Conservation (phyloP, 441 rosid species). For the Kokia cookei region DNA sequence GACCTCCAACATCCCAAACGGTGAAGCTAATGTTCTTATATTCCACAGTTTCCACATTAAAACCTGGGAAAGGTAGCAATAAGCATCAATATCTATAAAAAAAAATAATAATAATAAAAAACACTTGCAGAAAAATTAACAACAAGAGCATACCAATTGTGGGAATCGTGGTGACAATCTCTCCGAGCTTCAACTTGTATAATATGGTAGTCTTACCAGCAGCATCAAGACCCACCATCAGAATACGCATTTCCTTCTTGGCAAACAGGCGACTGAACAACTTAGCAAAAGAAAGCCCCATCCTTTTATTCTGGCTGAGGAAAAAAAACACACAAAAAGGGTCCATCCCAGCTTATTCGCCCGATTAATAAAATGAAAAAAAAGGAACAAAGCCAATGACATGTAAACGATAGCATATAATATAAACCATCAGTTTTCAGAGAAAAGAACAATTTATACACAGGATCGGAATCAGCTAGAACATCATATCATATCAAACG, state of each 20-base stretch:
- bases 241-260: slow-evolving; percentile 92
- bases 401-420: not conserved
- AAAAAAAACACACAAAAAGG: not conserved
- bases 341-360: not conserved
- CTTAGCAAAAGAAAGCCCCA: slow-evolving; percentile 65
- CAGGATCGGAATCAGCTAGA: not conserved
- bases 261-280: slow-evolving; percentile 73
- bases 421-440: not conserved
- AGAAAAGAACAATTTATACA: not conserved
- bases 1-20: slow-evolving; percentile 91
- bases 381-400: not conserved
- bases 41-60: slow-evolving; percentile 84
- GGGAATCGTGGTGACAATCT: slow-evolving; percentile 63
- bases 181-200: slow-evolving; percentile 69
- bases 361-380: not conserved
- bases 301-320: slow-evolving; percentile 25
- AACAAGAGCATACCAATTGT: slow-evolving; percentile 39
- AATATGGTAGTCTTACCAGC: slow-evolving; percentile 76
- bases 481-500: not conserved
- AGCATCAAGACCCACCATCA: slow-evolving; percentile 98
- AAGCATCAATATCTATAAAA: not conserved
- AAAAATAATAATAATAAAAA: too few species aligned
- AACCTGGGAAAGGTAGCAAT: slow-evolving; percentile 31
- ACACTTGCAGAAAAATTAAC: not conserved
- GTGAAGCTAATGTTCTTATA: slow-evolving; percentile 87